phyloP scores from a whole-genome alignment of 306 rosid genomes.

The Vachellia collinsii region DNA sequence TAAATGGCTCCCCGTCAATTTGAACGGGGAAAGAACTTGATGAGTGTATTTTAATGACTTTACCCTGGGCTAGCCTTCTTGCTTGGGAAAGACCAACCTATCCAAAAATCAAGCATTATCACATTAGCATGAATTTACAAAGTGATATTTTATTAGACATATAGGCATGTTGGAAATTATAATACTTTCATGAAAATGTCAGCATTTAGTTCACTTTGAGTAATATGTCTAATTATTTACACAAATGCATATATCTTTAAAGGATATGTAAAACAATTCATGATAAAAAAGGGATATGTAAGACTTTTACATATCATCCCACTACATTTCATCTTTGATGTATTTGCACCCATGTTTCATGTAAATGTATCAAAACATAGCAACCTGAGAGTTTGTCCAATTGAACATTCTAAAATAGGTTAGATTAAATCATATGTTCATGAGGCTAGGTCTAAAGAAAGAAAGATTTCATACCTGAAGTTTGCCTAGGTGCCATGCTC shows the following conservation, averaged over 20 bases:
- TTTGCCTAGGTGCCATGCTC: constrained; percentile 88
- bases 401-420: constrained; percentile 21
- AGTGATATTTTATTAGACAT: constrained; percentile 2
- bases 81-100: constrained; percentile 90
- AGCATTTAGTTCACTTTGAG: constrained; percentile 20
- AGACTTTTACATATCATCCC: background rate
- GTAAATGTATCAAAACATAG: constrained; percentile 9
- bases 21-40: constrained; percentile 85
- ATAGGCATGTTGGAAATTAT: background rate
- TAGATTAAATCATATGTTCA: background rate
- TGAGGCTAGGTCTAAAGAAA: constrained; percentile 7
- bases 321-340: constrained; percentile 21
- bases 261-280: constrained; percentile 1
- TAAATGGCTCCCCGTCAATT: constrained; percentile 83
- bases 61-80: constrained; percentile 81
- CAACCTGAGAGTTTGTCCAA: background rate
- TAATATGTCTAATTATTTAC: constrained; percentile 7
- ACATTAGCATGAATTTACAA: constrained; percentile 20
- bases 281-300: background rate
- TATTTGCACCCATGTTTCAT: constrained; percentile 10
- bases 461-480: constrained; percentile 59
- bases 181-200: constrained; percentile 9
- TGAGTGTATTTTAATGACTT: constrained; percentile 62
- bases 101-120: constrained; percentile 31
- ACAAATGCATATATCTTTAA: constrained; percentile 28